Conservation (phyloP, 768 basidiomycete species). For the Rhodocollybia butyracea region DNA sequence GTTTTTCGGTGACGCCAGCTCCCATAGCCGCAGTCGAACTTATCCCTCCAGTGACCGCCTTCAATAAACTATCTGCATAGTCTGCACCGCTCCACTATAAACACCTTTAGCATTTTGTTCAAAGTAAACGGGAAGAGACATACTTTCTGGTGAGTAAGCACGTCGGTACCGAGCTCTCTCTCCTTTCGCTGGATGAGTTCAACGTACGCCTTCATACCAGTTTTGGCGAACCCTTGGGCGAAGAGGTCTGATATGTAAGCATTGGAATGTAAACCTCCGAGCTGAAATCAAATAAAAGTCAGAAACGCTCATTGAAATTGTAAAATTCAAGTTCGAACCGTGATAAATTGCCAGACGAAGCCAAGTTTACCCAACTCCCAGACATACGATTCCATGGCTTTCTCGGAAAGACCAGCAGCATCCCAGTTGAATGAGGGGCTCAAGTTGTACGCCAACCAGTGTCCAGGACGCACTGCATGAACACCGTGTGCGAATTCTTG, state of each 20-base stretch:
- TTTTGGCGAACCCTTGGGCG: conserved; percentile 82
- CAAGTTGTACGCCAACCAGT: conserved; percentile 97
- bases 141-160: conserved; percentile 96
- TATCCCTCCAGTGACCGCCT: conserved; percentile 96
- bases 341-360: conserved; percentile 99
- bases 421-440: conserved; percentile 95
- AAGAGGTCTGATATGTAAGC: conserved; percentile 95
- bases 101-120: conserved; percentile 12
- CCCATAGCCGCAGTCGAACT: conserved; percentile 99
- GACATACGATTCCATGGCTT: conserved; percentile 84
- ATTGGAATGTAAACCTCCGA: conserved; percentile 95
- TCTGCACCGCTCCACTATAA: conserved; percentile 91
- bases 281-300: conserved; percentile 40
- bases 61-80: conserved; percentile 86
- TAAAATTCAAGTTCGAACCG: conserved; percentile 48
- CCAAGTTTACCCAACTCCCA: conserved; percentile 95
- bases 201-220: conserved; percentile 99
- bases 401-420: conserved; percentile 82
- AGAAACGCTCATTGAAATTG: neutral
- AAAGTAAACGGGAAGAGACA: conserved; percentile 15
- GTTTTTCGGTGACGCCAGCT: conserved; percentile 88
- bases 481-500: conserved; percentile 90
- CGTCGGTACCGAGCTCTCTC: conserved; percentile 91
- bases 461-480: conserved; percentile 73
- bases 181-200: conserved; percentile 91